Evolutionary conservation across 495 filamentous ascomycete species (phyloP).

Genomic region (Bryoglossum gracile): DNA sequence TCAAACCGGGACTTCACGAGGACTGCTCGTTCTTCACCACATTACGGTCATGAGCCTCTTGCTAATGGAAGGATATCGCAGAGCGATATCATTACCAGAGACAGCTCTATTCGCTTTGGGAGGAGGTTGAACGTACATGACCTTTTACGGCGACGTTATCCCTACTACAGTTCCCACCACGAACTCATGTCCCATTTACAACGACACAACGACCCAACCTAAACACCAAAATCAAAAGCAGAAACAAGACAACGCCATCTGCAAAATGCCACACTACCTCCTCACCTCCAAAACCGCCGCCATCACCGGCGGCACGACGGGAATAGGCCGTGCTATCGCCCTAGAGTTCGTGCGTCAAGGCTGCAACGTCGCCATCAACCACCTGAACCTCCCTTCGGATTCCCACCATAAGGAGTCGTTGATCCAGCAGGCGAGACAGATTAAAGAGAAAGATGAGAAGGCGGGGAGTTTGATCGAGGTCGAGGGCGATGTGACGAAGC

Average conservation of each 20-base stretch:
- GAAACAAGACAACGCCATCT: background rate
- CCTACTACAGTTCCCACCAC: no score
- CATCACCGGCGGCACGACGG: slow-evolving; percentile 69
- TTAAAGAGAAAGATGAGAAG: slow-evolving; percentile 24
- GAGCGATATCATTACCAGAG: no score
- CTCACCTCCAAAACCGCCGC: slow-evolving; percentile 63
- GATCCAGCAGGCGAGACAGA: slow-evolving; percentile 42
- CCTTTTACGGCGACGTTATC: no score
- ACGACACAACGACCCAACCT: background rate
- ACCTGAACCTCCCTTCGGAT: slow-evolving; percentile 53
- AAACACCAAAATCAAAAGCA: background rate
- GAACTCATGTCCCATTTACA: no score
- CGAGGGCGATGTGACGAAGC: slow-evolving; percentile 59
- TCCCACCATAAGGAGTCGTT: slow-evolving; percentile 46
- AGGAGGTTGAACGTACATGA: no score
- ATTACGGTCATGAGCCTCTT: no score
- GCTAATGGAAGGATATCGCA: no score
- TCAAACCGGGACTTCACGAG: no score
- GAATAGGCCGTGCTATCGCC: slow-evolving; percentile 70
- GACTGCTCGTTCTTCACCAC: no score
- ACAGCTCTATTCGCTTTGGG: no score
- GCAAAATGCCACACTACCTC: slow-evolving; percentile 31
- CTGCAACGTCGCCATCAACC: slow-evolving; percentile 62
- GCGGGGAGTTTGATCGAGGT: slow-evolving; percentile 50
- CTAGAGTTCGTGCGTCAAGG: slow-evolving; percentile 65